A percentile compares a stretch with the other conserved stretches of the same genome.
These are phyloP conservation scores for Fagopyrum homotropicum DNA, from an alignment of 148 eudicot genomes.

Conservation along the genomic window DNA sequence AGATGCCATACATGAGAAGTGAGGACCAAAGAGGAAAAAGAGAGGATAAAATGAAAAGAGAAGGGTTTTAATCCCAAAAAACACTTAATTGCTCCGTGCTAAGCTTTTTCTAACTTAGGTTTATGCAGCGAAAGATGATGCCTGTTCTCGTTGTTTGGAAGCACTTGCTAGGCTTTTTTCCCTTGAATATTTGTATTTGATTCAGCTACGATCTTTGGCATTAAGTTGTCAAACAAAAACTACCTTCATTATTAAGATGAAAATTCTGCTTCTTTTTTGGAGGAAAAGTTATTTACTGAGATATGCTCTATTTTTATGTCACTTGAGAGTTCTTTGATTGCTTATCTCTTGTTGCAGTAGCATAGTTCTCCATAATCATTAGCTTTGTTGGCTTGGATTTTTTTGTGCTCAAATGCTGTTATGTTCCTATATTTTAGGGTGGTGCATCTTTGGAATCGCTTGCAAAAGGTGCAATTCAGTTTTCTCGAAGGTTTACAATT, in stretches of 20 bases:
- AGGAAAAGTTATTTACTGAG: not conserved
- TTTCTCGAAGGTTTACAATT: slow-evolving; percentile 65
- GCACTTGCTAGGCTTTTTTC: not conserved
- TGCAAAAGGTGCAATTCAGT: slow-evolving; percentile 88
- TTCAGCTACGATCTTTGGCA: not conserved
- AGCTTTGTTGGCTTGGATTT: not conserved
- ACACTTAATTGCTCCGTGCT: too few species aligned
- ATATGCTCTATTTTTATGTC: not conserved
- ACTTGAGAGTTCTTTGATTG: not conserved
- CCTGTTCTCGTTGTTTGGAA: not conserved
- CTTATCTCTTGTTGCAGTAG: not conserved
- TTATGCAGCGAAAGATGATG: not conserved
- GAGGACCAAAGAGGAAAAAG: too few species aligned
- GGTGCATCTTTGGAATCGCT: slow-evolving; percentile 94
- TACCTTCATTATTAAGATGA: not conserved
- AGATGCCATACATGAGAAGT: too few species aligned
- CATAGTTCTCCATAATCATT: not conserved
- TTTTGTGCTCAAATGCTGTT: not conserved
- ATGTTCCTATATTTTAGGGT: slow-evolving; percentile 29
- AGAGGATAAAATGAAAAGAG: too few species aligned
- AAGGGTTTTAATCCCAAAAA: too few species aligned
- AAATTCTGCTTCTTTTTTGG: not conserved
- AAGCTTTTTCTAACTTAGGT: not conserved
- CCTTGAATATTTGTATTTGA: not conserved
- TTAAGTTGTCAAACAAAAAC: not conserved